Conservation (phyloP, 1,284 basidiomycete genomes). For the Volvariella surrecta region DNA sequence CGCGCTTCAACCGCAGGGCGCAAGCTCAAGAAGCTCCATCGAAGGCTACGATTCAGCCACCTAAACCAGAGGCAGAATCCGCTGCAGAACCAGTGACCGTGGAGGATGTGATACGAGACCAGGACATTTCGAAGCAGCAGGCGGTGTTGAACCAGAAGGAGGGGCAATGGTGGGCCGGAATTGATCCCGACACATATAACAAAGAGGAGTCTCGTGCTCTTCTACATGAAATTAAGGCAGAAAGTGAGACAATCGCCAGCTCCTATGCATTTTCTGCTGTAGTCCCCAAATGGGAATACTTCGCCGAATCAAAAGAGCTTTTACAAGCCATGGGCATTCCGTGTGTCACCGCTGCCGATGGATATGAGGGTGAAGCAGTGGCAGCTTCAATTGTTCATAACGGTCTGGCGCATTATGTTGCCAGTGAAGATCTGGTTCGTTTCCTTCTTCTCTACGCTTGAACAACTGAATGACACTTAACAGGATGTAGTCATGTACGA, state of each 20-base stretch:
- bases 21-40: too few species aligned
- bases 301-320: conserved; percentile 55
- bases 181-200: too few species aligned
- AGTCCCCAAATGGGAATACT: conserved; percentile 51
- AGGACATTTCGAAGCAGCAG: too few species aligned
- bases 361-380: conserved; percentile 78
- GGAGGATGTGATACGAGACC: too few species aligned
- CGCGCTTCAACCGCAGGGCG: too few species aligned
- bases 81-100: too few species aligned
- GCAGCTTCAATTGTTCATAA: conserved; percentile 66
- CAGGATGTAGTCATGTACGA: conserved; percentile 76
- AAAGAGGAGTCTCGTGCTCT: conserved; percentile 18
- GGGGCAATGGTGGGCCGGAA: background rate
- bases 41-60: too few species aligned
- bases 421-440: conserved; percentile 76
- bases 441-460: conserved; percentile 1
- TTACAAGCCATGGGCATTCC: conserved; percentile 71
- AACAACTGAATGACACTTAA: too few species aligned
- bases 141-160: background rate
- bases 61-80: too few species aligned
- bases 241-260: conserved; percentile 43
- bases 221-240: conserved; percentile 27
- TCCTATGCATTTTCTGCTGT: conserved; percentile 56
- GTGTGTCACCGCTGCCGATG: conserved; percentile 55
- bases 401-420: conserved; percentile 77